These are phyloP conservation scores for Phyllosticta capitalensis DNA, from an alignment of 2,329 filamentous ascomycete genomes.

Conservation along the genomic window DNA sequence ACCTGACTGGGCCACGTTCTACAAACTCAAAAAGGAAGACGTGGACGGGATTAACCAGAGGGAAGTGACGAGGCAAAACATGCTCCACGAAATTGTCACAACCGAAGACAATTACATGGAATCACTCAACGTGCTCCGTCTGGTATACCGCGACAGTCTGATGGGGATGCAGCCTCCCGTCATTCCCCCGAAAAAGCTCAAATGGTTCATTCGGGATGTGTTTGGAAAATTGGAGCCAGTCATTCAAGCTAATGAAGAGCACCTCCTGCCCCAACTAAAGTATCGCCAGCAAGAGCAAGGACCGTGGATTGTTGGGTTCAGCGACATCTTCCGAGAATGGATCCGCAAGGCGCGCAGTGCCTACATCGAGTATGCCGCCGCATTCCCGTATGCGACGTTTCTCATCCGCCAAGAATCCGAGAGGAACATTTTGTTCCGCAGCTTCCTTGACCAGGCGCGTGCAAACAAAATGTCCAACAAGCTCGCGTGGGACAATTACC, in stretches of 20 bases:
- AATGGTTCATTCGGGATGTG: constrained; percentile 72
- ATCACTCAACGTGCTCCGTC: constrained; percentile 74
- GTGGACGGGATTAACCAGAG: constrained; percentile 66
- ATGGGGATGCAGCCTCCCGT: constrained; percentile 65
- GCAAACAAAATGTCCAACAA: constrained; percentile 71
- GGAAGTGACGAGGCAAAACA: constrained; percentile 87
- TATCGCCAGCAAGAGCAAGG: constrained; percentile 96
- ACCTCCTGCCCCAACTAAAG: constrained; percentile 85
- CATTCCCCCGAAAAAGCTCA: constrained; percentile 66
- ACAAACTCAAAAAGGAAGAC: constrained; percentile 69
- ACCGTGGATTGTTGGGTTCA: constrained; percentile 87
- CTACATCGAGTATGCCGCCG: constrained; percentile 86
- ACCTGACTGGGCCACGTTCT: constrained; percentile 85
- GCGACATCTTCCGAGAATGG: constrained; percentile 97
- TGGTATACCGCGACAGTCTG: constrained; percentile 78
- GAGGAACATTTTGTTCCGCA: constrained; percentile 74
- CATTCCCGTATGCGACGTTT: constrained; percentile 75
- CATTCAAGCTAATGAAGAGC: constrained; percentile 84
- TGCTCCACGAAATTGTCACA: constrained; percentile 88
- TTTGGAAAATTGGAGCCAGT: constrained; percentile 88
- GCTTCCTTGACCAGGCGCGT: constrained; percentile 73
- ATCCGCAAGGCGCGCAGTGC: constrained; percentile 83
- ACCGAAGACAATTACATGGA: constrained; percentile 87
- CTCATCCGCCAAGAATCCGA: constrained; percentile 76
- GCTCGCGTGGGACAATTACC: constrained; percentile 86